A percentile compares a stretch with the other conserved stretches of the same genome.
phyloP scores from a whole-genome alignment of 176 grass and related monocot species.

The Aegilops longissima region DNA sequence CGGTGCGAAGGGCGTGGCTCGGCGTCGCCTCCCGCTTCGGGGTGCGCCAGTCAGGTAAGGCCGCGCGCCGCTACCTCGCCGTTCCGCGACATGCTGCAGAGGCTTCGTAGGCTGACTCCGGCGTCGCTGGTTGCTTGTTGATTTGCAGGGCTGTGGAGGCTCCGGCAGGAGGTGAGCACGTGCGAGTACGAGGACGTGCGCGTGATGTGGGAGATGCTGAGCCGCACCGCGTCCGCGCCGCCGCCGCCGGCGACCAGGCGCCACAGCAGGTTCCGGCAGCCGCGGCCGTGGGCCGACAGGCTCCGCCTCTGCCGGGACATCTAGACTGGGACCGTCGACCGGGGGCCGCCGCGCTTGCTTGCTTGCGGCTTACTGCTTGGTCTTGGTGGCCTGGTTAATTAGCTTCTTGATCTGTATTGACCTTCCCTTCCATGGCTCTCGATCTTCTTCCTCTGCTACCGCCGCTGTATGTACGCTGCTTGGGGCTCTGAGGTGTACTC shows the following conservation, averaged over 20 bases:
- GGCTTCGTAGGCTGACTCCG: not conserved
- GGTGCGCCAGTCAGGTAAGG: slow-evolving; percentile 77
- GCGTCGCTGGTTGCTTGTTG: not conserved
- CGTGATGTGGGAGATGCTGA: slow-evolving; percentile 99
- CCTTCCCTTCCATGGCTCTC: not conserved
- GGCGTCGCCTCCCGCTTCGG: slow-evolving; percentile 83
- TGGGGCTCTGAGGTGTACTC: slow-evolving; percentile 39
- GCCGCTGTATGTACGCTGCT: not conserved
- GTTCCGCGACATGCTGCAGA: too few relatives aligned
- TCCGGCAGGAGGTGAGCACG: slow-evolving; percentile 96
- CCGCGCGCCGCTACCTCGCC: too few relatives aligned
- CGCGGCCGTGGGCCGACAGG: slow-evolving; percentile 44
- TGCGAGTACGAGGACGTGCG: slow-evolving; percentile 99
- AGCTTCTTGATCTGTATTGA: not conserved
- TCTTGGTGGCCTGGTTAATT: not conserved
- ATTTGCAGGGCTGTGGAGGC: slow-evolving; percentile 65
- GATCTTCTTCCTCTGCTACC: not conserved
- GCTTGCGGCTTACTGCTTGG: not conserved
- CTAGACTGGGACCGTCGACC: not conserved
- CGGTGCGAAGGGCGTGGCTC: slow-evolving; percentile 68
- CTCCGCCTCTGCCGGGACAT: slow-evolving; percentile 46
- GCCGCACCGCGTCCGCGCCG: slow-evolving; percentile 33
- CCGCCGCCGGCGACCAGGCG: slow-evolving; percentile 23
- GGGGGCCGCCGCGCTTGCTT: not conserved
- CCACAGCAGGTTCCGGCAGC: slow-evolving; percentile 33